A percentile compares a stretch with the other conserved stretches of the same genome.
Conservation (phyloP, 768 basidiomycete genomes). For the Trametes punicea region DNA sequence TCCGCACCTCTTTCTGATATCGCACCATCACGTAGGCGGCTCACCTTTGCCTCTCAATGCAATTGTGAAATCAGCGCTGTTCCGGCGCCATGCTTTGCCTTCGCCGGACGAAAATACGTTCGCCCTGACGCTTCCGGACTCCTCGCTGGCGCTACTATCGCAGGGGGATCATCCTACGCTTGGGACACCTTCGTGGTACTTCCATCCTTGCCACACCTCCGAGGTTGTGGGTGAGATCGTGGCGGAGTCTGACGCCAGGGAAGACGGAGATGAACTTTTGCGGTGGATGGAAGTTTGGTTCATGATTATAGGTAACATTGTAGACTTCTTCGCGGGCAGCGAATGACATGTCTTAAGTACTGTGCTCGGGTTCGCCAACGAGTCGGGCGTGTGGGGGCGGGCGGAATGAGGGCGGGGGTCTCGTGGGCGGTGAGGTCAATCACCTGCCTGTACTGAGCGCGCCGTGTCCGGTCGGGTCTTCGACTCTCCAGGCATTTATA, state of each 20-base stretch:
- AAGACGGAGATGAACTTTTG: constrained; percentile 32
- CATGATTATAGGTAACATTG: constrained; percentile 62
- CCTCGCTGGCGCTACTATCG: constrained; percentile 73
- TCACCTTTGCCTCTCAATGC: constrained; percentile 54
- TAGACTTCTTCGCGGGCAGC: constrained; percentile 40
- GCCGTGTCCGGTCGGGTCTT: not conserved
- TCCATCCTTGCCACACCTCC: constrained; percentile 84
- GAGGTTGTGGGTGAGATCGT: constrained; percentile 67
- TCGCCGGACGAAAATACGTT: constrained; percentile 47
- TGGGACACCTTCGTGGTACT: constrained; percentile 74
- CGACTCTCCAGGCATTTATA: constrained; percentile 15
- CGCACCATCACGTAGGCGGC: constrained; percentile 47
- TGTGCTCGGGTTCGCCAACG: not conserved
- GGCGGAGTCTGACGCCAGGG: constrained; percentile 38
- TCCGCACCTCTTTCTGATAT: not conserved
- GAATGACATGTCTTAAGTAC: not conserved
- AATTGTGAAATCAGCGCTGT: constrained; percentile 55
- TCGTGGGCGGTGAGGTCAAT: constrained; percentile 8
- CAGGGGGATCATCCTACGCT: constrained; percentile 85
- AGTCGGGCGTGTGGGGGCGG: not conserved
- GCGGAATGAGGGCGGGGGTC: constrained; percentile 5
- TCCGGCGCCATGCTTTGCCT: constrained; percentile 47
- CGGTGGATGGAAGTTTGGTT: constrained; percentile 78
- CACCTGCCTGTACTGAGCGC: constrained; percentile 5
- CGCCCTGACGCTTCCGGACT: constrained; percentile 47